Base-by-base conservation (phyloP, 2,329 filamentous ascomycete species). In the Aspergillus fijiensis region DNA sequence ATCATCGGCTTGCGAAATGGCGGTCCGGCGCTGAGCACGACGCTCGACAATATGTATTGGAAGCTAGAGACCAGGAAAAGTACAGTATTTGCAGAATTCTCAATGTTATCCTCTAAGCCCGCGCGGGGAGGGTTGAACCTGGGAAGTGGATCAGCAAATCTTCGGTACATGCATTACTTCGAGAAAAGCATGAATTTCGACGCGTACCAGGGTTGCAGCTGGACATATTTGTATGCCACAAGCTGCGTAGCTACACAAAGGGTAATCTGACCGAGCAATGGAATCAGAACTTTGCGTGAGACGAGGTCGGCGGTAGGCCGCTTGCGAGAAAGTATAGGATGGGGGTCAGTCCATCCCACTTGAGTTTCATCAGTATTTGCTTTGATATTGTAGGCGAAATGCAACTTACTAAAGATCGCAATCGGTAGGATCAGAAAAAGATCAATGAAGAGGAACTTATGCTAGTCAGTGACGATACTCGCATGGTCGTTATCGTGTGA, bases 321-420 rank as follows among this genome's bases (percentile, higher is more conserved):
- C 76, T 98, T 99, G 60, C 84, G 86, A 67, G 87, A 90, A 14
- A 99, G 84, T 42, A 84, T 81, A 2, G 87, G 87, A 70, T 89
- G 92, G 1, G 96, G 90, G 5, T 90, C 92, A 25, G 91, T 92
- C 95, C 96, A 98, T 67, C 95, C 93, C 95, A 99, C 85, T 87
- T 55, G 51, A 55, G 23, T 57, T 31, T 14, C 49, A 49, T 67
- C 6, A 57, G 57, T 31, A 45, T n/a, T 2, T 9, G 14, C 16
- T 16, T 19, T 45, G 16, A 45, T 19, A 10, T 16, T 45, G 39
- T 5, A 19, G 19, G 14, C 12, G 16, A 29, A 19, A 45, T 45
- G 39, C 19, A 70, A 70, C 85, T 80, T 78, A 87, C 85, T 99
- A 75, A 98, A 98, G 60, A 99, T 91, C 25, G 95, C 95, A 69